phyloP scores from a whole-genome alignment of 2,329 filamentous ascomycete species.

The Phyllosticta ampelicida region DNA sequence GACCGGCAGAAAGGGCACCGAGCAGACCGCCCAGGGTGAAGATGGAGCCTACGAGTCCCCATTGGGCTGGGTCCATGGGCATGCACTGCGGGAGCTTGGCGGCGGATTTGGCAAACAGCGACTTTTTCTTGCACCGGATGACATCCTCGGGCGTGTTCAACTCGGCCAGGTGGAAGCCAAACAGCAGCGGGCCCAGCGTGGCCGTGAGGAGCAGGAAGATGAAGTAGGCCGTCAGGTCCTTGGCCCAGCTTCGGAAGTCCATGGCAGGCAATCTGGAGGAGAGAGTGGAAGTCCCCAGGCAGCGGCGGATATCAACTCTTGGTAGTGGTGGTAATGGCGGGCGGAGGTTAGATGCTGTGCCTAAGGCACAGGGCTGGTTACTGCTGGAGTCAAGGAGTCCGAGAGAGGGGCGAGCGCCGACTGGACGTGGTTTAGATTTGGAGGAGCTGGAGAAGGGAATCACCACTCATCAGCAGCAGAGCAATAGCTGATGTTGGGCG shows the following conservation, averaged over 20 bases:
- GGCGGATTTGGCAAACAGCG: constrained; percentile 30
- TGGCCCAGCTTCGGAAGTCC: constrained; percentile 28
- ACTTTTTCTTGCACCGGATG: constrained; percentile 68
- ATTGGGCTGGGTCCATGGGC: constrained; percentile 69
- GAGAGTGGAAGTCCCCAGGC: constrained; percentile 9
- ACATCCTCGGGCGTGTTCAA: constrained; percentile 92
- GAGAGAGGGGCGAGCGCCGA: neutral
- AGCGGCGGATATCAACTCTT: neutral
- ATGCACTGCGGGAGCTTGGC: constrained; percentile 62
- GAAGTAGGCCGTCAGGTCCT: constrained; percentile 61
- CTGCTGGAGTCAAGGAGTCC: neutral
- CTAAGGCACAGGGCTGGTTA: neutral
- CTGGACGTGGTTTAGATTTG: neutral
- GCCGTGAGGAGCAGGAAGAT: constrained; percentile 63
- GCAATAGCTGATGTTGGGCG: neutral
- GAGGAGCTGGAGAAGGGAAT: neutral
- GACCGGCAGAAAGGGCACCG: constrained; percentile 71
- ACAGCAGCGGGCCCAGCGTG: constrained; percentile 82
- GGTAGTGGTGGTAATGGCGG: neutral
- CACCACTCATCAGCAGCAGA: neutral
- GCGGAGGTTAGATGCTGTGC: neutral
- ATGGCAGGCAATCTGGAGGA: constrained; percentile 19
- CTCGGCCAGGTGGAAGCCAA: constrained; percentile 89
- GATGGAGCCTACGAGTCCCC: constrained; percentile 78
- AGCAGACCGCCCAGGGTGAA: constrained; percentile 83